A percentile compares a stretch with the other conserved stretches of the same genome.
Evolutionary conservation across 352 stramenopile genomes (phyloP).

Genomic region (Phytophthora sp.): DNA sequence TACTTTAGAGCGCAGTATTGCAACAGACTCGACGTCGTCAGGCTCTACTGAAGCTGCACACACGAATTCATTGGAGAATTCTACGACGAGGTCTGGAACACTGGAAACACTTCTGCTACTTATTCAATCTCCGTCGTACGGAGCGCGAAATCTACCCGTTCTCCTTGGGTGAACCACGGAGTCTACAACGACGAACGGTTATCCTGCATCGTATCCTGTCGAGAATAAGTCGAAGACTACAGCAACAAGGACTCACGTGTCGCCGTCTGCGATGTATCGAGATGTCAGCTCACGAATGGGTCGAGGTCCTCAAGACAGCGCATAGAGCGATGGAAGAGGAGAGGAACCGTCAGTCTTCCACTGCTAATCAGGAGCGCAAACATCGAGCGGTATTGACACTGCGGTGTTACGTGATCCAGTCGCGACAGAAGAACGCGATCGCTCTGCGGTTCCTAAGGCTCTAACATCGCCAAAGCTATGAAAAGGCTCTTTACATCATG

Average conservation of each 20-base stretch:
- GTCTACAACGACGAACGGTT: conserved; percentile 6
- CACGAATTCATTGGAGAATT: conserved; percentile 3
- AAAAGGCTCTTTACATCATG: conserved; percentile 24
- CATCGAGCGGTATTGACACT: conserved; percentile 24
- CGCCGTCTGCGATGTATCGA: conserved; percentile 46
- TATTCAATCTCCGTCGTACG: not conserved
- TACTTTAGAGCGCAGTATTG: conserved; percentile 19
- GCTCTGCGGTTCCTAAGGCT: conserved; percentile 32
- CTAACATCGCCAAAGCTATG: conserved; percentile 9
- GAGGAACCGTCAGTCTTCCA: conserved; percentile 39
- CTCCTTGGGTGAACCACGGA: not conserved
- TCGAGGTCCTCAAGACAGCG: conserved; percentile 44
- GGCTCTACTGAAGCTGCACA: conserved; percentile 9
- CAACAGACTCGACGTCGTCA: conserved; percentile 14
- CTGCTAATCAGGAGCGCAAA: conserved; percentile 24
- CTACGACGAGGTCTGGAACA: conserved; percentile 16
- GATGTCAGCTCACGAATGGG: conserved; percentile 43
- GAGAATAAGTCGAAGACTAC: conserved; percentile 11
- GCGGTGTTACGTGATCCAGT: conserved; percentile 17
- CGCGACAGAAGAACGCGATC: conserved; percentile 20
- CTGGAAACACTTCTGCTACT: conserved; percentile 19
- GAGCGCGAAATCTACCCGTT: conserved; percentile 21
- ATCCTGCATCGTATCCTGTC: conserved; percentile 21
- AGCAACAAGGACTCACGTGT: conserved; percentile 24
- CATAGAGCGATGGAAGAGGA: conserved; percentile 56